Conservation (phyloP, 306 rosid species). For the Aeschynomene evenia region DNA sequence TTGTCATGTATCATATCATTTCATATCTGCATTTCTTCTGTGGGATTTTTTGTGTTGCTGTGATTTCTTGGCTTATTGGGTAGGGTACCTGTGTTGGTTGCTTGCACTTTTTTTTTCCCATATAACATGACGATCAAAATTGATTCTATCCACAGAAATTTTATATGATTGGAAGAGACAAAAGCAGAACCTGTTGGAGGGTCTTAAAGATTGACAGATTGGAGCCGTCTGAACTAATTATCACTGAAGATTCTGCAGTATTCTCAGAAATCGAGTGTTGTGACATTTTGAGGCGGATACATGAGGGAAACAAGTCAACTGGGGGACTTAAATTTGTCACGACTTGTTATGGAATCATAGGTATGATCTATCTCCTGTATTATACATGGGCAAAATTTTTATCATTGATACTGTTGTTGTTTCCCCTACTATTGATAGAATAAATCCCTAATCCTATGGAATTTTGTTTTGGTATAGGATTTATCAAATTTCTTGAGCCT, state of each 20-base stretch:
- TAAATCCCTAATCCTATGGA: constrained; percentile 28
- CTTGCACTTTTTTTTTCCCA: neutral
- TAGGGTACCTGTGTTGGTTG: too few species aligned
- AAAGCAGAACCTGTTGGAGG: constrained; percentile 78
- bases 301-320: constrained; percentile 84
- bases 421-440: constrained; percentile 4
- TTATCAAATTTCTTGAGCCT: constrained; percentile 91
- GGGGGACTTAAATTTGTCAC: constrained; percentile 96
- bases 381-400: neutral
- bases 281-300: constrained; percentile 79
- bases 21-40: too few species aligned
- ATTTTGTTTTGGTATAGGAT: constrained; percentile 59
- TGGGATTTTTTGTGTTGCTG: neutral
- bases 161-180: constrained; percentile 93
- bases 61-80: too few species aligned
- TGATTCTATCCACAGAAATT: constrained; percentile 60
- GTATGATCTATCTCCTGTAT: constrained; percentile 54
- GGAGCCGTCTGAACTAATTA: constrained; percentile 67
- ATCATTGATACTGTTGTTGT: neutral
- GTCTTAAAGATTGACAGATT: constrained; percentile 80
- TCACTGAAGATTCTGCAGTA: constrained; percentile 64
- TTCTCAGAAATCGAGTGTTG: constrained; percentile 80
- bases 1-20: too few species aligned
- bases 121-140: neutral
- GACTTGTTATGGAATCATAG: constrained; percentile 86